These are phyloP conservation scores for Lodderomyces beijingensis DNA, from an alignment of 1,139 yeast species.

Conservation along the genomic window DNA sequence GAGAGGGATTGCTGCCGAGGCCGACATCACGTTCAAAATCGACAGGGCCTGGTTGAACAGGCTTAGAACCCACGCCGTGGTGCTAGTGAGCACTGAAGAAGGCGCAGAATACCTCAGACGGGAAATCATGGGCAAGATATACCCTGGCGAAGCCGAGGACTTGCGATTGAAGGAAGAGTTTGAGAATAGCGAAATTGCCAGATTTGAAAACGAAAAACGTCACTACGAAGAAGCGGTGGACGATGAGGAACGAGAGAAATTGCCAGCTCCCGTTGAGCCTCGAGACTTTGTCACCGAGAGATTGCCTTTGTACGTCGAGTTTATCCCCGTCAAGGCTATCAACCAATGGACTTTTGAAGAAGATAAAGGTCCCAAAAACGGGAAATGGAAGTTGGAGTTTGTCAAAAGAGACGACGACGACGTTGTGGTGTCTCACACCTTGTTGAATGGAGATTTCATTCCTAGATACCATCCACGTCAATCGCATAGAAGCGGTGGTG, in stretches of 20 bases:
- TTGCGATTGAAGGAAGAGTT: slow-evolving; percentile 18
- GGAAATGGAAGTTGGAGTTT: slow-evolving; percentile 40
- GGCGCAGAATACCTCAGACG: slow-evolving; percentile 36
- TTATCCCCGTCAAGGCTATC: slow-evolving; percentile 42
- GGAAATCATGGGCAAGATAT: slow-evolving; percentile 27
- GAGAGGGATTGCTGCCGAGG: slow-evolving; percentile 24
- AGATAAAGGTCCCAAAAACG: slow-evolving; percentile 40
- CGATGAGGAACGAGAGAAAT: slow-evolving; percentile 10
- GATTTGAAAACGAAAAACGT: slow-evolving; percentile 19
- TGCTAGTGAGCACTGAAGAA: slow-evolving; percentile 33
- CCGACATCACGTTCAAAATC: slow-evolving; percentile 17
- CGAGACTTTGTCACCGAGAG: slow-evolving; percentile 19
- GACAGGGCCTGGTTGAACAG: slow-evolving; percentile 46
- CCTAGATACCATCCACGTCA: slow-evolving; percentile 18
- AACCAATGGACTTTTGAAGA: slow-evolving; percentile 47
- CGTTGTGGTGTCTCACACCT: slow-evolving; percentile 36
- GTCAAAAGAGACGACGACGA: slow-evolving; percentile 22
- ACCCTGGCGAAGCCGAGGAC: slow-evolving; percentile 29
- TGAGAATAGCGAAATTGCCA: slow-evolving; percentile 19
- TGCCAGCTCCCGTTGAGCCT: slow-evolving; percentile 17
- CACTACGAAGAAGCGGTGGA: slow-evolving; percentile 16
- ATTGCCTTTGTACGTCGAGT: slow-evolving; percentile 35
- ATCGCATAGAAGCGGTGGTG: slow-evolving; percentile 7
- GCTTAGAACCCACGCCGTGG: slow-evolving; percentile 39
- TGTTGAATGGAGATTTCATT: slow-evolving; percentile 31